Evolutionary conservation across 2,329 filamentous ascomycete genomes (phyloP), one percentile per base, ranked within the genome.

Genomic region (Aspergillus intermedius): DNA sequence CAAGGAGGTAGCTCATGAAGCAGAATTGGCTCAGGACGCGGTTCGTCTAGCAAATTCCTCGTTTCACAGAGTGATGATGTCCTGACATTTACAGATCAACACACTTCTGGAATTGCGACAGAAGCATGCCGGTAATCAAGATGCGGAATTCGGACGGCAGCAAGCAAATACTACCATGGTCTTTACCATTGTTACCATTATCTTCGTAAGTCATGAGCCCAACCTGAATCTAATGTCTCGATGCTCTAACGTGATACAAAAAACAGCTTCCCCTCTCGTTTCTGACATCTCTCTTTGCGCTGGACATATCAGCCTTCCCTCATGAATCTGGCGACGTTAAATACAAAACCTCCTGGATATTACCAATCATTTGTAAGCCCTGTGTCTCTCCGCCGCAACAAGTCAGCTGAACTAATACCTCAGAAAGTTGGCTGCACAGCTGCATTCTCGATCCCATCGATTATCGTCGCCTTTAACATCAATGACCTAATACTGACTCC

Each of bases 111-210:
- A 54, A 32, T 28, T 59, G 7, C 52, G 50, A 22, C 58, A 60
- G 37, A 56, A 59, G 30, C 50, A 58, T 40, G 48, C 54, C 6
- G 52, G 48, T n/a, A 55, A 51, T 6, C 23, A 45, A 6, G 52
- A 59, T 22, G 53, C 54, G 1, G 46, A 52, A 28, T 50, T 48
- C 12, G 51, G 50, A 21, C 37, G 51, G 13, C 42, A 45, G 28
- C 55, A 54, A 40, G 48, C 49, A 8, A 47, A 55, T 23, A 58
- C 49, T 7, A 49, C 48, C 12, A 55, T 57, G 52, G 51, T 50
- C 3, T 58, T 57, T 34, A 58, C 56, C 3, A 46, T 58, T 3
- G 49, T 56, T 13, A 56, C 54, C 8, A 54, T 58, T 34, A 43
- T 56, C 5, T 54, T 58, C 28, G 51, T 52, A 23, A 44, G 50